A percentile compares a stretch with the other conserved stretches of the same genome.
These are phyloP conservation scores for Ploettnerulaceae sp. DNA, from an alignment of 2,329 filamentous ascomycete genomes.

Conservation along the genomic window DNA sequence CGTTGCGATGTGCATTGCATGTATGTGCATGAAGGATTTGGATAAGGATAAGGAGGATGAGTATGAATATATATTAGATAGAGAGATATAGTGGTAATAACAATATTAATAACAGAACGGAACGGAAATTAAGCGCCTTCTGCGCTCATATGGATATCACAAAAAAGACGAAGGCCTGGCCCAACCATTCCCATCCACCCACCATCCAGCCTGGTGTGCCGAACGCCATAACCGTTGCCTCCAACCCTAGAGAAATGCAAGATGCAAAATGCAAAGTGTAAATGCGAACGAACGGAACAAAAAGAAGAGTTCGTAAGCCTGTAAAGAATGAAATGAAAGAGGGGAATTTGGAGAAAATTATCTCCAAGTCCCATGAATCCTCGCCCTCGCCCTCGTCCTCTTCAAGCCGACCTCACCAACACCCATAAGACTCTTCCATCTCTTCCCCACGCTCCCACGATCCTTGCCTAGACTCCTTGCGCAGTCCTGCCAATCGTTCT, in stretches of 20 bases:
- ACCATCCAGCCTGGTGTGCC: background rate
- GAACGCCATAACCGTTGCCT: too few relatives aligned
- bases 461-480: constrained; percentile 59
- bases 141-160: constrained; percentile 5
- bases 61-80: background rate
- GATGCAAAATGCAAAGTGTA: constrained; percentile 4
- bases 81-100: background rate
- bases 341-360: constrained; percentile 23
- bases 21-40: background rate
- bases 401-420: constrained; percentile 57
- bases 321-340: background rate
- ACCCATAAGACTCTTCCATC: constrained; percentile 60
- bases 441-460: constrained; percentile 48
- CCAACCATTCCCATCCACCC: background rate
- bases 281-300: background rate
- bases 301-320: background rate
- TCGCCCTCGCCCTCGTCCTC: constrained; percentile 34
- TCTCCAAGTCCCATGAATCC: constrained; percentile 53
- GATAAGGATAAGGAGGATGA: too few relatives aligned
- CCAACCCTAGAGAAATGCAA: constrained; percentile 6
- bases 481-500: constrained; percentile 63
- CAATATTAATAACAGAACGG: background rate
- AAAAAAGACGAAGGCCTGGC: background rate
- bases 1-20: too few relatives aligned
- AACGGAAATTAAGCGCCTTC: constrained; percentile 5